Evolutionary conservation across 2,329 filamentous ascomycete species (phyloP).

Genomic region (Penicillium fuscoglaucum): DNA sequence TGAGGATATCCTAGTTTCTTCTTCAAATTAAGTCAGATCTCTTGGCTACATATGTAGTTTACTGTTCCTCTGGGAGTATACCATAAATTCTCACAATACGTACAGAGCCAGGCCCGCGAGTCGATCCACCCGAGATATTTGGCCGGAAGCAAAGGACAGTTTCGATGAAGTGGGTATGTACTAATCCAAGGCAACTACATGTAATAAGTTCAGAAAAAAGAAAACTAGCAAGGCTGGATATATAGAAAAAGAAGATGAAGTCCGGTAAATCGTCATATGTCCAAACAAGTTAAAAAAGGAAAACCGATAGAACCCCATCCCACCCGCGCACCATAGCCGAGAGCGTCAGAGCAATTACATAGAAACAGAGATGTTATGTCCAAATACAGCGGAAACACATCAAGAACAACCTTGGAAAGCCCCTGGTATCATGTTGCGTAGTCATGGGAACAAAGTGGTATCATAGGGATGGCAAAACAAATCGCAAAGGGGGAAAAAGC

Average conservation of each 20-base stretch:
- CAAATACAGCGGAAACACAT: conserved; percentile 23
- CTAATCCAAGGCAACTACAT: not conserved
- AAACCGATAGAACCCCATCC: conserved; percentile 4
- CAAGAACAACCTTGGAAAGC: conserved; percentile 15
- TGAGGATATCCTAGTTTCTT: not conserved
- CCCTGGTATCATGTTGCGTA: conserved; percentile 39
- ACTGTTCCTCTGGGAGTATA: not conserved
- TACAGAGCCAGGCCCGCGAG: not conserved
- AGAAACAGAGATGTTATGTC: conserved; percentile 24
- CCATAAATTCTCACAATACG: not conserved
- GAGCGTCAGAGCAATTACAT: conserved; percentile 21
- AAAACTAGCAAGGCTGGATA: conserved; percentile 17
- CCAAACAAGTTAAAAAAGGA: not conserved
- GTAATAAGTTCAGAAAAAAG: not conserved
- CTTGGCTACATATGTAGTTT: too few species aligned
- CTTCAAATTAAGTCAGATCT: not conserved
- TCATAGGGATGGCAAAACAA: conserved; percentile 32
- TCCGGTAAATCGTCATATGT: conserved; percentile 16
- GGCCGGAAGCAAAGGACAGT: not conserved
- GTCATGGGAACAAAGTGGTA: conserved; percentile 44
- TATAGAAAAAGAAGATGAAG: conserved; percentile 13
- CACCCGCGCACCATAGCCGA: conserved; percentile 19
- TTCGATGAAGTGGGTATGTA: not conserved
- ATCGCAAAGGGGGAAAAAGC: conserved; percentile 14
- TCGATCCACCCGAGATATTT: not conserved